Evolutionary conservation across 176 grass and related monocot genomes (phyloP).

Genomic region (Juncus inflexus): DNA sequence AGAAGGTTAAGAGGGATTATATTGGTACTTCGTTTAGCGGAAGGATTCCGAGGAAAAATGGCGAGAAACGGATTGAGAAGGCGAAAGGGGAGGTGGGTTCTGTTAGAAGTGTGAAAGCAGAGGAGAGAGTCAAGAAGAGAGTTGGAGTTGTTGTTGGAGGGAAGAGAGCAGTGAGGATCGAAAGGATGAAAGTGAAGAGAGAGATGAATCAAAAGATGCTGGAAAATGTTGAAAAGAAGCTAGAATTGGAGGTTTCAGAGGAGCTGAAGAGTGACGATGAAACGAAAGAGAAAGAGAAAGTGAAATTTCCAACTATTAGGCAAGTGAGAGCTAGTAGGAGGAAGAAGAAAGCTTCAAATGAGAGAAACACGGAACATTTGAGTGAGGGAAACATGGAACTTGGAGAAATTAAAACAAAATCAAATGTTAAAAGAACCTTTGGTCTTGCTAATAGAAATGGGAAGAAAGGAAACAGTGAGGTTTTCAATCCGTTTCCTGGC

Average conservation of each 20-base stretch:
- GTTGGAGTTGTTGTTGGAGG: not conserved
- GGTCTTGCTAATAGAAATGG: not conserved
- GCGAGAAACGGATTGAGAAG: not conserved
- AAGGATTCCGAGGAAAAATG: slow-evolving; percentile 21
- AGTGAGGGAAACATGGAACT: not conserved
- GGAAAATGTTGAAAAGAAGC: not conserved
- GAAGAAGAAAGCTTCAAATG: slow-evolving; percentile 1
- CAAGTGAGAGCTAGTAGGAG: slow-evolving; percentile 5
- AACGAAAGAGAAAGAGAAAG: not conserved
- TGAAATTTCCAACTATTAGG: not conserved
- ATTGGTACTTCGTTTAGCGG: slow-evolving; percentile 23
- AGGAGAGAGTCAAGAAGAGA: not conserved
- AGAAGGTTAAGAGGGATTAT: slow-evolving; percentile 3
- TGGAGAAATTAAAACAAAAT: slow-evolving; percentile 12
- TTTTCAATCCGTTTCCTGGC: slow-evolving; percentile 25
- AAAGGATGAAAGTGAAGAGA: slow-evolving; percentile 12
- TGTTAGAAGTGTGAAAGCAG: not conserved
- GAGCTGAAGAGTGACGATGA: not conserved
- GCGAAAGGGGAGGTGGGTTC: not conserved
- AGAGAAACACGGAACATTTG: not conserved
- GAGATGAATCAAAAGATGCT: not conserved
- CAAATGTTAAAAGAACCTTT: not conserved
- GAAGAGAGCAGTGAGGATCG: slow-evolving; percentile 16
- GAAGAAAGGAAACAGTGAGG: not conserved
- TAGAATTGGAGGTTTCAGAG: not conserved